Percentiles rank a stretch among this genome's conserved stretches.
Evolutionary conservation across 2,329 filamentous ascomycete genomes (phyloP).

Genomic region (Metarhizium album): DNA sequence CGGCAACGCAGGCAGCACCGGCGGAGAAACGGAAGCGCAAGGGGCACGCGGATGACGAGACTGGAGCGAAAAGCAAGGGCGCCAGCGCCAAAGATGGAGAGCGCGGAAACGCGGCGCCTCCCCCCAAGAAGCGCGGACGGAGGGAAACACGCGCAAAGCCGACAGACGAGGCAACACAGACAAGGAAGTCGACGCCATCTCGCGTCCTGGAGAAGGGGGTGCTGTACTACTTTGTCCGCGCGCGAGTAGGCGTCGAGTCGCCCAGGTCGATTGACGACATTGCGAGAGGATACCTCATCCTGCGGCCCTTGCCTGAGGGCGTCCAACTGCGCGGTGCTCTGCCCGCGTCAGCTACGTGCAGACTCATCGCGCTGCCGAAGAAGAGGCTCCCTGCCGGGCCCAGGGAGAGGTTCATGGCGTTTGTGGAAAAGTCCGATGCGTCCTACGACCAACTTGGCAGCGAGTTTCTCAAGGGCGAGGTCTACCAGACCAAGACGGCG

Average conservation of each 20-base stretch:
- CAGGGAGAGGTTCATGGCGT: constrained; percentile 64
- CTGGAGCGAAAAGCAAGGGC: not conserved
- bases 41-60: not conserved
- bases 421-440: constrained; percentile 64
- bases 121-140: not conserved
- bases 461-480: constrained; percentile 53
- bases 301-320: constrained; percentile 61
- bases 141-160: not conserved
- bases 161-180: not conserved
- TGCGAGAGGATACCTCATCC: constrained; percentile 66
- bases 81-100: not conserved
- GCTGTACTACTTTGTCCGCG: constrained; percentile 83
- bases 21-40: not conserved
- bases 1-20: not conserved
- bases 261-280: constrained; percentile 62
- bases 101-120: not conserved
- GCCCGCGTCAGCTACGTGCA: constrained; percentile 46
- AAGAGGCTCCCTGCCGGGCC: constrained; percentile 65
- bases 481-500: constrained; percentile 67
- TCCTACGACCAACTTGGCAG: constrained; percentile 62
- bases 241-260: constrained; percentile 61
- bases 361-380: constrained; percentile 72
- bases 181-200: not conserved
- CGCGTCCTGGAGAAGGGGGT: constrained; percentile 73
- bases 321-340: constrained; percentile 44